phyloP scores from a whole-genome alignment of 495 filamentous ascomycete genomes.

The Aspergillus leporis region DNA sequence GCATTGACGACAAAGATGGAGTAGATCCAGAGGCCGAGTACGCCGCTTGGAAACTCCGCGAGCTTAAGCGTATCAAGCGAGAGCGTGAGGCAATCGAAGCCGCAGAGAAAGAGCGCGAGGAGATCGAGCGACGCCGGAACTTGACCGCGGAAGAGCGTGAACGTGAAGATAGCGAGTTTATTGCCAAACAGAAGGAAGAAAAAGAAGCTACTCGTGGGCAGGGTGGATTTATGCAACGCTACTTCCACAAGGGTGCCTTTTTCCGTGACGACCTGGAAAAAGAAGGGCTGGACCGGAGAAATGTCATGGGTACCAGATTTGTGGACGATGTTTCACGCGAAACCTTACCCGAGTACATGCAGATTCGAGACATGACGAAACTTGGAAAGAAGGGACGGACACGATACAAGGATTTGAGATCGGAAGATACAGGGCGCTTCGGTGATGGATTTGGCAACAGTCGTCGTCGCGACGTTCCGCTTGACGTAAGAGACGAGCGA shows the following conservation, averaged over 20 bases:
- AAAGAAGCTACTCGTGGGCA: constrained; percentile 77
- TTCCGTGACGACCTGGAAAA: constrained; percentile 77
- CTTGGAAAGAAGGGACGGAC: constrained; percentile 90
- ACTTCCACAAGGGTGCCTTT: constrained; percentile 96
- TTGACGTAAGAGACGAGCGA: constrained; percentile 62
- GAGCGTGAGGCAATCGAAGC: constrained; percentile 82
- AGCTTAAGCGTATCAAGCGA: constrained; percentile 82
- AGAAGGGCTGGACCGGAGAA: constrained; percentile 70
- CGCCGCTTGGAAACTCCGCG: constrained; percentile 91
- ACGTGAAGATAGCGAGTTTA: constrained; percentile 77
- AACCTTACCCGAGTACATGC: constrained; percentile 86
- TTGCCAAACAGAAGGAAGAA: constrained; percentile 81
- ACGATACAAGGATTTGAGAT: constrained; percentile 82
- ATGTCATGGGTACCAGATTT: constrained; percentile 78
- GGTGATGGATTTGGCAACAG: constrained; percentile 59
- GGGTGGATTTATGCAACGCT: constrained; percentile 91
- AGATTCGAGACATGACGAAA: constrained; percentile 91
- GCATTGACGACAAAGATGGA: constrained; percentile 82
- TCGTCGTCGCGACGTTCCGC: constrained; percentile 40
- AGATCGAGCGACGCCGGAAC: constrained; percentile 84
- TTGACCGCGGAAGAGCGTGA: constrained; percentile 85
- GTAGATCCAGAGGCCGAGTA: constrained; percentile 86
- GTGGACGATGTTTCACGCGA: constrained; percentile 79
- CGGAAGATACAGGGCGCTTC: constrained; percentile 90
- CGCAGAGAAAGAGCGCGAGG: constrained; percentile 81